Evolutionary conservation across 306 rosid genomes (phyloP), one percentile per base, ranked within the genome.

Genomic region (Dalbergia cochinchinensis): DNA sequence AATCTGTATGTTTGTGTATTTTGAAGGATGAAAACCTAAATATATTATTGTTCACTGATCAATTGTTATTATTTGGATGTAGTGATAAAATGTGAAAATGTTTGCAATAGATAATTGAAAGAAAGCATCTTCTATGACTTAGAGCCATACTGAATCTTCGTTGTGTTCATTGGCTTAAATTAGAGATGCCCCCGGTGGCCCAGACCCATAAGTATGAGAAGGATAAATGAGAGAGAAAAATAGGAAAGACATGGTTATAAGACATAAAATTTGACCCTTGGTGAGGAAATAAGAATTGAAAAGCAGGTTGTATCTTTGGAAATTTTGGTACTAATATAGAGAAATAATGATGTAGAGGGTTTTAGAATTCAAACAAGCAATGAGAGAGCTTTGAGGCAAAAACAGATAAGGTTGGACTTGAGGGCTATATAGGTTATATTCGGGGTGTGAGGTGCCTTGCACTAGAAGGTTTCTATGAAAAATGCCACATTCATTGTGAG

Each of bases 41-140:
- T 70, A 75, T 70, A 11, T 69, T 64, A 33, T 68, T 14, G 14
- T 59, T 78, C 75, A 48, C 41, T 19, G 59, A 65, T 50, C 65
- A 50, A 69, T 65, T 59, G 35, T 50, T 34, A 47, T 45, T 71
- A 64, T 57, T 50, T 79, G 19, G 68, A 34, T 26, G n/a, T 47
- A 13, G 71, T 57, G 67, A 57, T 50, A 22, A 20, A 69, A 35
- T 53, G 51, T 13, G n/a, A 63, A 48, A 64, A 48, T 45, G 71
- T 65, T 78, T 69, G 53, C 51, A 20, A 44, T 67, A 42, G 73
- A 77, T 61, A 61, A 69, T 18, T 31, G 74, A 65, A 71, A 16
- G 31, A 71, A 74, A 47, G 31, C 13, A 77, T 78, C 69, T 59
- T 74, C n/a, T 62, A 19, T 42, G 16, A 59, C 53, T 31, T 33